A percentile compares a stretch with the other conserved stretches of the same genome.
These are phyloP conservation scores for apple (Malus domestica) DNA, from an alignment of 306 rosid genomes.

Conservation along the genomic window ASM211411v1 NC_041803.1:1203001-1203500, in stretches of 20 bases:
- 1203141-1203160: constrained; percentile 39
- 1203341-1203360: constrained; percentile 67
- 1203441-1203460: not conserved
- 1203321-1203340: constrained; percentile 71
- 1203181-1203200: not conserved
- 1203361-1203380: constrained; percentile 86
- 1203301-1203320: constrained; percentile 80
- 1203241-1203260: not conserved
- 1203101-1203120: constrained; percentile 80
- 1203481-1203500: not conserved
- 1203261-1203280: not conserved
- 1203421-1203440: not conserved
- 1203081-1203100: constrained; percentile 76
- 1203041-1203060: constrained; percentile 56
- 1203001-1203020: not conserved
- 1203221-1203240: not conserved
- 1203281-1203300: constrained; percentile 33
- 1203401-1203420: constrained; percentile 70
- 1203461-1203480: not conserved
- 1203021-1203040: not conserved
- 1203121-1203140: constrained; percentile 62
- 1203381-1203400: constrained; percentile 90
- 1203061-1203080: constrained; percentile 60
- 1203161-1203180: not conserved
- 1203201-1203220: not conserved